Evolutionary conservation across 805 yeast species (phyloP).

Genomic region (Candida verbasci): DNA sequence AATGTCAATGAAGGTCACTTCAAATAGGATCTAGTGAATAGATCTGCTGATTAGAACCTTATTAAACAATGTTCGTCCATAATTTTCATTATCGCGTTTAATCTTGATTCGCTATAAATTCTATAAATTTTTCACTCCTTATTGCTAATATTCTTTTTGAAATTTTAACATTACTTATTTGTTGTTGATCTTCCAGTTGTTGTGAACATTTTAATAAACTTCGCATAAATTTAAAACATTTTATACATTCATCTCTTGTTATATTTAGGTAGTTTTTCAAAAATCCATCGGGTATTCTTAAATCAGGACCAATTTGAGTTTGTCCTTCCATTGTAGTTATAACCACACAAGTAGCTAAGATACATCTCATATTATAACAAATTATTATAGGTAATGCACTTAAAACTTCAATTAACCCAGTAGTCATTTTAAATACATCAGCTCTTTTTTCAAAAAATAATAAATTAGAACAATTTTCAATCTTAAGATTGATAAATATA

Average conservation of each 20-base stretch:
- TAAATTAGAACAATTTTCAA: constrained; percentile 2
- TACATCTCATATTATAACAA: constrained; percentile 27
- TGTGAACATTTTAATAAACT: constrained; percentile 19
- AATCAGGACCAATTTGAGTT: constrained; percentile 12
- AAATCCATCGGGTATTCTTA: constrained; percentile 17
- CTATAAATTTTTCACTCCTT: constrained; percentile 12
- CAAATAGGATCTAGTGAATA: too few relatives aligned
- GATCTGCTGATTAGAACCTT: too few relatives aligned
- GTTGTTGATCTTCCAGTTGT: constrained; percentile 15
- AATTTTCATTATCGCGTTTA: too few relatives aligned
- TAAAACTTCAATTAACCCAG: constrained; percentile 32
- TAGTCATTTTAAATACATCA: constrained; percentile 22
- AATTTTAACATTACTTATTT: constrained; percentile 20
- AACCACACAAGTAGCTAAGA: constrained; percentile 28
- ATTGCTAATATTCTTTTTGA: constrained; percentile 15
- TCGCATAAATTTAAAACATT: constrained; percentile 24
- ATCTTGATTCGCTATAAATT: not conserved
- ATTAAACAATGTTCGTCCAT: too few relatives aligned
- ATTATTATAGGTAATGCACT: constrained; percentile 36
- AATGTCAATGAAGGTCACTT: too few relatives aligned
- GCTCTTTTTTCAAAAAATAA: constrained; percentile 13
- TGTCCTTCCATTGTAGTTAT: constrained; percentile 19
- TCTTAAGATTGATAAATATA: constrained; percentile 10
- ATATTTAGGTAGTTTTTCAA: constrained; percentile 13
- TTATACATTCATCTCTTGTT: constrained; percentile 13